Evolutionary conservation across 148 eudicot genomes (phyloP).

Genomic region (Bassia scoparia): DNA sequence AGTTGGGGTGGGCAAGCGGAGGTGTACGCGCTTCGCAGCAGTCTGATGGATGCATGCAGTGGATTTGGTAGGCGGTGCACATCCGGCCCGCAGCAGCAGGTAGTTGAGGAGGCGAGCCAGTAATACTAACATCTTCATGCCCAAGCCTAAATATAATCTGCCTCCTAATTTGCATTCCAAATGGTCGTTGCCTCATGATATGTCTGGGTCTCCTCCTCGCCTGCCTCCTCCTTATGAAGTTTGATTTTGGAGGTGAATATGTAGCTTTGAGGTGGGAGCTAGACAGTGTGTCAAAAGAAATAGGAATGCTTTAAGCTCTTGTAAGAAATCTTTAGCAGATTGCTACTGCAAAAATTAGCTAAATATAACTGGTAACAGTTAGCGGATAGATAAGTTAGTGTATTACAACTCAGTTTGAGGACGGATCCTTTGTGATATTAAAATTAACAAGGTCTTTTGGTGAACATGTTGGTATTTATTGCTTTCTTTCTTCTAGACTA

Average conservation of each 20-base stretch:
- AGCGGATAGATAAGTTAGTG: background rate
- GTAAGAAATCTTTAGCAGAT: slow-evolving; percentile 14
- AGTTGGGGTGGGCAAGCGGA: slow-evolving; percentile 21
- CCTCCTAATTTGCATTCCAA: slow-evolving; percentile 42
- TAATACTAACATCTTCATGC: slow-evolving; percentile 27
- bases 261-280: slow-evolving; percentile 17
- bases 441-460: background rate
- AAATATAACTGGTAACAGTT: background rate
- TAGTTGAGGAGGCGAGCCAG: slow-evolving; percentile 1
- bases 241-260: background rate
- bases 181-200: slow-evolving; percentile 50
- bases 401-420: slow-evolving; percentile 1
- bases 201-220: slow-evolving; percentile 48
- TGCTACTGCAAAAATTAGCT: background rate
- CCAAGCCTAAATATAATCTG: slow-evolving; percentile 41
- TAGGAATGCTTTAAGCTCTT: slow-evolving; percentile 11
- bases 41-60: slow-evolving; percentile 26
- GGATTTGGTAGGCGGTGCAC: slow-evolving; percentile 5
- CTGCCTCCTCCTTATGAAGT: slow-evolving; percentile 37
- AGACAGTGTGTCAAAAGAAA: slow-evolving; percentile 17
- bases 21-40: slow-evolving; percentile 32
- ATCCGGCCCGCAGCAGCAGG: background rate
- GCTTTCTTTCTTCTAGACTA: background rate
- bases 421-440: slow-evolving; percentile 22
- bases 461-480: background rate